These are phyloP conservation scores for Cryphonectria japonica DNA, from an alignment of 2,329 filamentous ascomycete species.

Conservation along the genomic window DNA sequence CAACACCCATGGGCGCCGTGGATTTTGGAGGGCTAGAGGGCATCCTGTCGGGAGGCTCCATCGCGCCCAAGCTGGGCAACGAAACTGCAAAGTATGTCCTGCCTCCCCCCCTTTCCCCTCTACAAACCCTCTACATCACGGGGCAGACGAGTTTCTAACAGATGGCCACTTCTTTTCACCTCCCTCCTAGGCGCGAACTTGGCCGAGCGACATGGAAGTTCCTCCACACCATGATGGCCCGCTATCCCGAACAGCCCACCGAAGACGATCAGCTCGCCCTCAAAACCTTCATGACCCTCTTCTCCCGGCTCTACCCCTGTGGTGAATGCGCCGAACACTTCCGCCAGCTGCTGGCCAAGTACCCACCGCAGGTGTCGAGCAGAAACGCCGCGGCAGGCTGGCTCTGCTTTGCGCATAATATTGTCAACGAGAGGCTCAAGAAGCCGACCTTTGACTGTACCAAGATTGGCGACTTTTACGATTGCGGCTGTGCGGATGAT, in stretches of 20 bases:
- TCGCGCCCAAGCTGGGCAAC: conserved; percentile 81
- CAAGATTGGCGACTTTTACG: conserved; percentile 71
- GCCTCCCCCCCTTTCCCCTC: background rate
- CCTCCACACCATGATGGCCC: conserved; percentile 71
- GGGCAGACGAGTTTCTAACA: background rate
- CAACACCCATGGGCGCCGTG: conserved; percentile 21
- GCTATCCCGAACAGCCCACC: conserved; percentile 68
- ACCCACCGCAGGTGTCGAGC: conserved; percentile 67
- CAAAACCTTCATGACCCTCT: conserved; percentile 67
- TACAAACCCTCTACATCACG: background rate
- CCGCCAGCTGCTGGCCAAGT: conserved; percentile 62
- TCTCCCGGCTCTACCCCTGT: conserved; percentile 71
- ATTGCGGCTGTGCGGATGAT: conserved; percentile 72
- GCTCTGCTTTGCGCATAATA: conserved; percentile 70
- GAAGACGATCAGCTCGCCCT: conserved; percentile 65
- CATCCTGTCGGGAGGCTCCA: conserved; percentile 69
- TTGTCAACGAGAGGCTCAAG: conserved; percentile 66
- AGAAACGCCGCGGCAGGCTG: conserved; percentile 68
- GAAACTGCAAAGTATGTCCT: conserved; percentile 70
- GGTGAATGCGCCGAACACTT: conserved; percentile 73
- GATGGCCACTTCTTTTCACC: background rate
- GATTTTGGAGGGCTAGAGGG: conserved; percentile 49
- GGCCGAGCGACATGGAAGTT: conserved; percentile 72
- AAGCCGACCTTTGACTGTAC: conserved; percentile 68
- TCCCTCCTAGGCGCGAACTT: conserved; percentile 58